These are phyloP conservation scores for Protomyces arabidopsidicola DNA, from an alignment of 1,139 yeast species.

Conservation along the genomic window DNA sequence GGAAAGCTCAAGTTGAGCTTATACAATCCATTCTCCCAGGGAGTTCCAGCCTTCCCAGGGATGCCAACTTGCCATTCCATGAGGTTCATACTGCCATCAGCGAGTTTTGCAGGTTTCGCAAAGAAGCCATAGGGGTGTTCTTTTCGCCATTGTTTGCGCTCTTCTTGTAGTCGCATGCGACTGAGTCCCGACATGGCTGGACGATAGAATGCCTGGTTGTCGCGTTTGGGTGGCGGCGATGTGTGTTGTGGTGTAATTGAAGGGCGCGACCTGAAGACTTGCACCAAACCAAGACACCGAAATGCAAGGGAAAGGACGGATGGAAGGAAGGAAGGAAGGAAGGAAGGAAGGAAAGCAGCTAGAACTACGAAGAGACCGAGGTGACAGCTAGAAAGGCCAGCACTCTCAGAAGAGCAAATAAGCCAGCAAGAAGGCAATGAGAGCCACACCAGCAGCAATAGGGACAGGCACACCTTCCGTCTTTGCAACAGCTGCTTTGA, in stretches of 20 bases:
- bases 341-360: neutral
- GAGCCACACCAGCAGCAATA: slow-evolving; percentile 49
- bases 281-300: neutral
- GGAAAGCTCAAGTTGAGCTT: slow-evolving; percentile 83
- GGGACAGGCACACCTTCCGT: slow-evolving; percentile 50
- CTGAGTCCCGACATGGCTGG: slow-evolving; percentile 46
- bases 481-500: slow-evolving; percentile 29
- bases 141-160: slow-evolving; percentile 89
- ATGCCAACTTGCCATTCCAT: slow-evolving; percentile 91
- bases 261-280: no score
- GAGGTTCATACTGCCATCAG: slow-evolving; percentile 78
- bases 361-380: neutral
- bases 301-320: neutral
- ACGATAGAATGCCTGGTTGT: neutral
- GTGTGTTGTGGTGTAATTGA: neutral
- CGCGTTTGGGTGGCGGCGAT: neutral
- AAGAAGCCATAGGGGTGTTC: slow-evolving; percentile 88
- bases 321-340: no score
- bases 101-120: slow-evolving; percentile 76
- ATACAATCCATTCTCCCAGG: slow-evolving; percentile 84
- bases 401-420: slow-evolving; percentile 51
- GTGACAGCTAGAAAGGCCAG: neutral
- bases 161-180: slow-evolving; percentile 54
- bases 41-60: slow-evolving; percentile 82
- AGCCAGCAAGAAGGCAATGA: slow-evolving; percentile 57